Base-by-base conservation (phyloP, 2,329 filamentous ascomycete genomes). In the Beauveria medogensis region DNA sequence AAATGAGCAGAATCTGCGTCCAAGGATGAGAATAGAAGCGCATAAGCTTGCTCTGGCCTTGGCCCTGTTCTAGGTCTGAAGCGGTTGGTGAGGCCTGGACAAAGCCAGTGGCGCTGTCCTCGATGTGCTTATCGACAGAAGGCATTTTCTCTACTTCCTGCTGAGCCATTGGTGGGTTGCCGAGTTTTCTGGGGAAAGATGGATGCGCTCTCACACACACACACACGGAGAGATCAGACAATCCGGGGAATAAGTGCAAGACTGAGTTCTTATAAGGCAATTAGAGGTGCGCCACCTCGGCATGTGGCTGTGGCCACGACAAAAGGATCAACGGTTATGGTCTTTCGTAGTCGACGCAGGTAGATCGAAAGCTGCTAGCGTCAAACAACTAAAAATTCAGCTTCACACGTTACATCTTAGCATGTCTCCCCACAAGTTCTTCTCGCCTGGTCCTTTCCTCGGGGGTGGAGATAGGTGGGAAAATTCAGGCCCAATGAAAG, bases 1-100 rank as follows among this genome's bases (percentile, higher is more conserved):
- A 77, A 61, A 80, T 79, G 55, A 80, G 69, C 2, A 77, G 28
- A 53, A 80, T 78, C 66, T 80, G 78, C 47, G 75, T 75, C 78
- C 77, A 80, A 16, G 75, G 74, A 63, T 79, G 69, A 7, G 73
- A 69, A 64, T 77, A 78, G 55, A 77, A 61, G 43, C 65, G 62
- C 48, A 66, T 64, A 10, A 67, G 57, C 60, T 65, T 63, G 16
- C 65, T 68, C 50, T 60, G 64, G 30, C 53, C 43, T 28, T 47
- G 58, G 7, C 63, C 55, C n/a, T 46, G 48, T 34, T 61, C 60
- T n/a, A 54, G 41, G 16, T 55, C 48, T 14, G 61, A 43, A n/a
- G 14, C 26, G 48, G 30, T 48, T 44, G 46, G 26, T 18, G 34
- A 41, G 8, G 50, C 48, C 8, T 34, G 56, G 51, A 24, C 56